Evolutionary conservation across 306 rosid genomes (phyloP).

Genomic region (Quercus alba): DNA sequence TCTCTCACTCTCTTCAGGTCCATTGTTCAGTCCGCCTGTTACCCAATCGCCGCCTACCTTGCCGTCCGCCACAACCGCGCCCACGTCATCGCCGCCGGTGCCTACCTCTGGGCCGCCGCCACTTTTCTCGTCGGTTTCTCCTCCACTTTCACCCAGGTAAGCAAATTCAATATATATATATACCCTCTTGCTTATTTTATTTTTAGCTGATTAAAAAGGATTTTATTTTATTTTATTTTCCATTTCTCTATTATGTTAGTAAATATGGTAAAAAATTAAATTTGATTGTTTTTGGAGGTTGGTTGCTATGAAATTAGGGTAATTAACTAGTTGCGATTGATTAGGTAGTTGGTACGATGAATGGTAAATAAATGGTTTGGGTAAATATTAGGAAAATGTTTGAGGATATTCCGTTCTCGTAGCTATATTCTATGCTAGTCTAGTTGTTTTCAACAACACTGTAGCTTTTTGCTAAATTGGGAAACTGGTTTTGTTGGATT

Average conservation of each 20-base stretch:
- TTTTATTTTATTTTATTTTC: no score
- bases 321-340: background rate
- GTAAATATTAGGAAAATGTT: no score
- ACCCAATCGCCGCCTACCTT: slow-evolving; percentile 80
- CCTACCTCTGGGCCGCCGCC: slow-evolving; percentile 88
- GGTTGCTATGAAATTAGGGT: background rate
- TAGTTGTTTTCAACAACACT: background rate
- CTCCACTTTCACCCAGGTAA: slow-evolving; percentile 76
- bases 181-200: background rate
- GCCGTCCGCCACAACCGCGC: slow-evolving; percentile 77
- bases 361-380: background rate
- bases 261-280: background rate
- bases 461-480: background rate
- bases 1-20: slow-evolving; percentile 78
- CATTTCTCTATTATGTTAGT: background rate
- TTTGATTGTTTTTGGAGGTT: background rate
- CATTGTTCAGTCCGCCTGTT: slow-evolving; percentile 69
- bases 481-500: background rate
- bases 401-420: background rate
- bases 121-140: slow-evolving; percentile 92
- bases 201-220: background rate
- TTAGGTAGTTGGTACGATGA: background rate
- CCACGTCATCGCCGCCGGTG: slow-evolving; percentile 82
- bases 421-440: background rate
- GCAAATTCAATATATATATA: background rate